Conservation (phyloP, 108 stramenopile species). For the Pseudonitzschia pungens region DNA sequence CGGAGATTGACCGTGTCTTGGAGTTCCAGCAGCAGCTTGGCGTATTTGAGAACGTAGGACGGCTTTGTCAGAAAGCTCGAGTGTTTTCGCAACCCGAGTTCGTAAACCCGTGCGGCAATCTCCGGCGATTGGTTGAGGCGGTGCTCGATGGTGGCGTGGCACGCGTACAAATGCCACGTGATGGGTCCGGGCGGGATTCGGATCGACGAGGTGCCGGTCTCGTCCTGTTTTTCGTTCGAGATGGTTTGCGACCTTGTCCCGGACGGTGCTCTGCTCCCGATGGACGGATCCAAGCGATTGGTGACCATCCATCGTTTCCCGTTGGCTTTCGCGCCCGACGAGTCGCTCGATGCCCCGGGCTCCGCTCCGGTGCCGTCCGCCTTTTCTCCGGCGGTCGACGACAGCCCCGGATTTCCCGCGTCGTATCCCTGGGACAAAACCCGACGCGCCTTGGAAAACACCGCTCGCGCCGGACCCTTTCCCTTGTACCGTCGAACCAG, state of each 20-base stretch:
- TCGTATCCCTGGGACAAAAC: slow-evolving; percentile 36
- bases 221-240: not conserved
- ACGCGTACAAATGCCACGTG: slow-evolving; percentile 83
- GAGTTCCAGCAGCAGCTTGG: slow-evolving; percentile 79
- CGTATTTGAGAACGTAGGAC: slow-evolving; percentile 65
- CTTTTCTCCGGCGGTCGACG: not conserved
- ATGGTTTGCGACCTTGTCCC: not conserved
- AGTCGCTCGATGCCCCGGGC: slow-evolving; percentile 30
- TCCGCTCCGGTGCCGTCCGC: slow-evolving; percentile 6
- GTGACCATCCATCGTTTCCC: slow-evolving; percentile 66
- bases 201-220: not conserved
- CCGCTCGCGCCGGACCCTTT: slow-evolving; percentile 63
- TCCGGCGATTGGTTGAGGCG: slow-evolving; percentile 69
- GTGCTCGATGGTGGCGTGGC: slow-evolving; percentile 84
- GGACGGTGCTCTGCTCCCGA: slow-evolving; percentile 25
- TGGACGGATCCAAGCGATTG: slow-evolving; percentile 60
- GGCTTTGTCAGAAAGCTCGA: slow-evolving; percentile 70
- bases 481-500: slow-evolving; percentile 74
- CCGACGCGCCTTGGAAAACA: slow-evolving; percentile 74
- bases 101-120: slow-evolving; percentile 83
- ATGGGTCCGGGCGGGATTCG: slow-evolving; percentile 46
- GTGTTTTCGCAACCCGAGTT: slow-evolving; percentile 81
- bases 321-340: slow-evolving; percentile 14
- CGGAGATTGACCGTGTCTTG: slow-evolving; percentile 81
- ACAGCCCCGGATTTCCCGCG: slow-evolving; percentile 7